phyloP scores from a whole-genome alignment of 192 early-diverging fungal species.

The Lunasporangiospora selenospora region DNA sequence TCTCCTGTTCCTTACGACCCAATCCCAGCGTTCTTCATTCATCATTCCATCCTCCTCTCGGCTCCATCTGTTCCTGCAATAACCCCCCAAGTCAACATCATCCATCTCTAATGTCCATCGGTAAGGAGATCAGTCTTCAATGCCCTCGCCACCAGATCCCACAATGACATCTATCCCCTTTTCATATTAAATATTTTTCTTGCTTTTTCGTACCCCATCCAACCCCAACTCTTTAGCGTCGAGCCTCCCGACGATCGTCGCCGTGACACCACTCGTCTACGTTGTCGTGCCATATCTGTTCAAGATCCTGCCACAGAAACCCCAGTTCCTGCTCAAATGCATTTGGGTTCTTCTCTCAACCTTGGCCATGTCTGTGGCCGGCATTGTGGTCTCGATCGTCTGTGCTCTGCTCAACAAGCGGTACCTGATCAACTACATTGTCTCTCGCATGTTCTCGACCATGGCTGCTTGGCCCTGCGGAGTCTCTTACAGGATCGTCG shows the following conservation, averaged over 20 bases:
- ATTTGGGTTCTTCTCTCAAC: constrained; percentile 26
- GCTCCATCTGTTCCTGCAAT: too few species aligned
- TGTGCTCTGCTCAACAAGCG: constrained; percentile 63
- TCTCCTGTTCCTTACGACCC: too few species aligned
- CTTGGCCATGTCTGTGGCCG: constrained; percentile 53
- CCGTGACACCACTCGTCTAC: too few species aligned
- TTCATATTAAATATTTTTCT: too few species aligned
- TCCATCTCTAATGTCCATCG: too few species aligned
- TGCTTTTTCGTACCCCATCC: background rate
- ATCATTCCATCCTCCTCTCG: too few species aligned
- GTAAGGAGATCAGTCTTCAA: too few species aligned
- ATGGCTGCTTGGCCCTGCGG: constrained; percentile 62
- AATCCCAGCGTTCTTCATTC: too few species aligned
- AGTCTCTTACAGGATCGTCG: constrained; percentile 65
- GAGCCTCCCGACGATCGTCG: too few species aligned
- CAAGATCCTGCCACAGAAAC: constrained; percentile 22
- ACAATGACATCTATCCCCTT: constrained; percentile 10
- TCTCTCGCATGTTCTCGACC: constrained; percentile 59
- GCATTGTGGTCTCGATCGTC: constrained; percentile 58
- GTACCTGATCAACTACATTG: constrained; percentile 66
- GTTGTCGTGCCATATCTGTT: constrained; percentile 3
- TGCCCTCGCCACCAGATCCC: constrained; percentile 1
- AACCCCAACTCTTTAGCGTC: too few species aligned
- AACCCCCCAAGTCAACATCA: too few species aligned
- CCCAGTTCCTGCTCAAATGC: constrained; percentile 30